Base-by-base conservation (phyloP, 345 rosid genomes). In the Acer negundo region DNA sequence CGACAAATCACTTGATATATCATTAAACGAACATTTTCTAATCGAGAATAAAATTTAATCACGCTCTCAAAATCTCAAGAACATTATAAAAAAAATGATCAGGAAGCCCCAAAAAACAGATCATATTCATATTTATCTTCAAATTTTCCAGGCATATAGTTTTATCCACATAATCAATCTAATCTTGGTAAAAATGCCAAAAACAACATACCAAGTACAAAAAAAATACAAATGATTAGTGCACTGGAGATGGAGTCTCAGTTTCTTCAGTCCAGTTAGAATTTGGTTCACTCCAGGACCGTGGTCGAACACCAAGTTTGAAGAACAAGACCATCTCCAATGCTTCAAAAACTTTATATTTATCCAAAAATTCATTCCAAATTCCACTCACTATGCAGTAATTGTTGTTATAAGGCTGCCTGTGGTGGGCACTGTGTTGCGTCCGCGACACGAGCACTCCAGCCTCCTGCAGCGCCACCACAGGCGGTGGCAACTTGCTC, bases 361-460 rank as follows among this genome's bases (percentile, higher is more conserved):
- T 70, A 72, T 95, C 98, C 87, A 93, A 81, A 61, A 90, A 74
- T 53, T 82, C 80, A 75, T 92, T 95, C 93, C 99, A 95, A 2
- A 80, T 77, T 42, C 98, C 99, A 82, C 96, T 93, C 61, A 95
- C 95, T 61, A 93, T 91, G 87, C 99, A 92, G 77, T 95, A 93
- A 47, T 90, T 93, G 80, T 89, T 92, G 84, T 92, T 92, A 79
- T 91, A 93, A 1, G 97, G 98, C 3, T 90, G 83, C 62, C 96
- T 82, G 78, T 95, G 98, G 71, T 95, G 99, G 1, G 87, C 90
- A 1, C 73, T 87, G 7, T 95, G 99, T 46, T 93, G 91, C 3
- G 72, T 24, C 77, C 97, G 80, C 0, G 98, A 92, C 81, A 95
- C 93, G 0, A 93, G 90, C 76, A 92, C 75, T 2, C 96, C 96